Evolutionary conservation across 2,329 filamentous ascomycete genomes (phyloP).

Genomic region (Neurospora sp.): DNA sequence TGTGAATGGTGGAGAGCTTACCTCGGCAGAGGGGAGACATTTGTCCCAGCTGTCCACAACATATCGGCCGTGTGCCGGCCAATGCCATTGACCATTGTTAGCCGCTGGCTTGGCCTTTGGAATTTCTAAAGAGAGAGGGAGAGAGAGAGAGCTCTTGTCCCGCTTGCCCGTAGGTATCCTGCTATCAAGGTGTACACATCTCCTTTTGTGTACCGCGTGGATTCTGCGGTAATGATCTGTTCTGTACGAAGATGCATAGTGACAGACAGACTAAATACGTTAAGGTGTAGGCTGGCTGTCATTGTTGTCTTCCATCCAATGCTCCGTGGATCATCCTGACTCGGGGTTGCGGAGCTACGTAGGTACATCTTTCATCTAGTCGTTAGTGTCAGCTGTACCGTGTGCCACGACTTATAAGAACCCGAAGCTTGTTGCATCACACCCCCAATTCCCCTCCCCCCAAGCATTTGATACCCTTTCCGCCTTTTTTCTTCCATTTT

Average conservation of each 20-base stretch:
- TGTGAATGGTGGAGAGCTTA: not conserved
- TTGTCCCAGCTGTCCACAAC: not conserved
- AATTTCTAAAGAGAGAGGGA: not conserved
- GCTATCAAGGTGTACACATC: not conserved
- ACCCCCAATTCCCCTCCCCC: not conserved
- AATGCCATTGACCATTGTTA: not conserved
- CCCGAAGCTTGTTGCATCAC: not conserved
- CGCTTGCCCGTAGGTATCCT: not conserved
- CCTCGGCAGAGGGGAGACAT: not conserved
- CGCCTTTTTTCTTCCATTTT: not conserved
- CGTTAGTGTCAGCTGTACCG: not conserved
- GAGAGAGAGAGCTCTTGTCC: not conserved
- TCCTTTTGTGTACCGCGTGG: not conserved
- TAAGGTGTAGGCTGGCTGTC: not conserved
- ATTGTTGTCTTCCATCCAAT: not conserved
- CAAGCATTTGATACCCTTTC: not conserved
- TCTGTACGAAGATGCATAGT: not conserved
- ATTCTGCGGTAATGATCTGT: not conserved
- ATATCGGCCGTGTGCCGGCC: not conserved
- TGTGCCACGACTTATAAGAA: not conserved
- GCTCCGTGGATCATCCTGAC: not conserved
- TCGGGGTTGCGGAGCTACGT: not conserved
- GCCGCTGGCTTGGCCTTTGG: not conserved
- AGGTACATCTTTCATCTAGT: not conserved
- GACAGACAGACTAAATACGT: not conserved